Evolutionary conservation across 768 basidiomycete species (phyloP).

Genomic region (Clitopilus passeckerianus): DNA sequence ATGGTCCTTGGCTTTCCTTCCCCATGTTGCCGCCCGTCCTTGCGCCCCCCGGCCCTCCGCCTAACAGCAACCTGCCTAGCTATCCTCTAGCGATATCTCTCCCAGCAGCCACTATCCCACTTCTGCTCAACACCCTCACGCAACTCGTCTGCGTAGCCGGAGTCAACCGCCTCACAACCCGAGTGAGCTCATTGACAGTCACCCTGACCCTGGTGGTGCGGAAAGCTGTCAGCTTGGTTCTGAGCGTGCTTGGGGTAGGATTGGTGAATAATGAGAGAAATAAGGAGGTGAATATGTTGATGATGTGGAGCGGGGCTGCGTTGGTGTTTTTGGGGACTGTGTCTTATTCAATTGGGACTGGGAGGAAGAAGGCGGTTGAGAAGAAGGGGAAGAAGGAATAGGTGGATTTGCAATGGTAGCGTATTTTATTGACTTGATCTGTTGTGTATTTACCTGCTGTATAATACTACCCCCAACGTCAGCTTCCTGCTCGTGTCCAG

Average conservation of each 20-base stretch:
- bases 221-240: conserved; percentile 71
- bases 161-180: conserved; percentile 79
- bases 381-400: not conserved
- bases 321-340: conserved; percentile 71
- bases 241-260: conserved; percentile 56
- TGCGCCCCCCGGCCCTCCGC: not conserved
- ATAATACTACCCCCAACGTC: not conserved
- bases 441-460: not conserved
- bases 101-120: conserved; percentile 56
- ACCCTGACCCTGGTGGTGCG: conserved; percentile 78
- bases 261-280: conserved; percentile 13
- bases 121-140: conserved; percentile 75
- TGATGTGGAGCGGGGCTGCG: conserved; percentile 68
- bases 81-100: conserved; percentile 19
- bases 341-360: conserved; percentile 50
- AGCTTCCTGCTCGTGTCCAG: not conserved
- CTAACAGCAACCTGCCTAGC: conserved; percentile 17
- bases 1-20: conserved; percentile 28
- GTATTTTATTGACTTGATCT: not conserved
- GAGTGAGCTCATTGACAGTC: conserved; percentile 70
- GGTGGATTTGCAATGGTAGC: not conserved
- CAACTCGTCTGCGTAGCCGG: conserved; percentile 84
- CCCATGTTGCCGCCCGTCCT: conserved; percentile 16
- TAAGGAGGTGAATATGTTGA: conserved; percentile 28
- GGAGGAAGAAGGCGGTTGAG: not conserved